These are phyloP conservation scores for Thalassiosira mediterranea DNA, from an alignment of 352 stramenopile species.

Conservation along the genomic window DNA sequence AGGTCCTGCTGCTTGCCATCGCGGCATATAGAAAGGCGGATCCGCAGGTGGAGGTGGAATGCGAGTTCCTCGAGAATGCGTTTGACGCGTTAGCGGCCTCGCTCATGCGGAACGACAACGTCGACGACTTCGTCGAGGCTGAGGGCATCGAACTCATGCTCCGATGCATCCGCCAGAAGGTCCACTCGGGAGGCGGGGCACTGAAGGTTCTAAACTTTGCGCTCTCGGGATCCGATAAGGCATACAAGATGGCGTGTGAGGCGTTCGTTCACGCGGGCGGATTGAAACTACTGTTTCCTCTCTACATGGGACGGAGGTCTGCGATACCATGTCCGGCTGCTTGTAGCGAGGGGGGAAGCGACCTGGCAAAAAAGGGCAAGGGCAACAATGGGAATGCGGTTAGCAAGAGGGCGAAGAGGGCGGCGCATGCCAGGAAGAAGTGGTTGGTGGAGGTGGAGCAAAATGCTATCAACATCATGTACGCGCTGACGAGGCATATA, in stretches of 20 bases:
- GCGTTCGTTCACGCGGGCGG: conserved; percentile 60
- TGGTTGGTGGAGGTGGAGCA: conserved; percentile 63
- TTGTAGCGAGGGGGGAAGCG: conserved; percentile 47
- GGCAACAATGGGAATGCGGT: conserved; percentile 10
- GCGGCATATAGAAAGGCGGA: conserved; percentile 89
- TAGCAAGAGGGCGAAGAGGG: conserved; percentile 52
- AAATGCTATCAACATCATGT: conserved; percentile 73
- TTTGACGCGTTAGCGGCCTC: conserved; percentile 88
- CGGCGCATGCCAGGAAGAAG: conserved; percentile 54
- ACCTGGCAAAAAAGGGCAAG: conserved; percentile 33
- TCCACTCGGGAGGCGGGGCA: conserved; percentile 77
- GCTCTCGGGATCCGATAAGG: conserved; percentile 52
- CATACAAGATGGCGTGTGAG: conserved; percentile 67
- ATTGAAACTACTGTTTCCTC: conserved; percentile 73
- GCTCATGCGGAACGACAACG: conserved; percentile 80
- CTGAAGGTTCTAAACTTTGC: conserved; percentile 82
- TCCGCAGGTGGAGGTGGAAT: conserved; percentile 84
- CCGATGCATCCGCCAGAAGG: conserved; percentile 89
- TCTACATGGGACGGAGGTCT: conserved; percentile 63
- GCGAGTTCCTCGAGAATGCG: conserved; percentile 93
- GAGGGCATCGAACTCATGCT: conserved; percentile 93
- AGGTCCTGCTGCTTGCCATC: conserved; percentile 89
- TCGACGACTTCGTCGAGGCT: conserved; percentile 76
- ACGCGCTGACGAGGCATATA: conserved; percentile 70
- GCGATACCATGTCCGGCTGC: conserved; percentile 61